These are phyloP conservation scores for Colletotrichum orchidophilum DNA, from an alignment of 2,329 filamentous ascomycete genomes.

Conservation along the genomic window DNA sequence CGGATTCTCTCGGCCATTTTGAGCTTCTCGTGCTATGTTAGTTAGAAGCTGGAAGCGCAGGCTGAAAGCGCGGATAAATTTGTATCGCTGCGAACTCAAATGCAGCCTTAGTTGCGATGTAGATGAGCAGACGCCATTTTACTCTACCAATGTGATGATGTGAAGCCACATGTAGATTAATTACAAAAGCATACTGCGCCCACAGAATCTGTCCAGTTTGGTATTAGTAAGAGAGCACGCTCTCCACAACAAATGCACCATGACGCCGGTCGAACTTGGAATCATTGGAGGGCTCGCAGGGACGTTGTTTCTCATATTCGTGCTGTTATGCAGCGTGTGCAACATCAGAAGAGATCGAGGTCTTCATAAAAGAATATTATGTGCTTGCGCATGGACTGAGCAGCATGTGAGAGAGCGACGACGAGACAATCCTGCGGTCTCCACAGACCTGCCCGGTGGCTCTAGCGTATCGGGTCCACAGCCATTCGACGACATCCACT, in stretches of 20 bases:
- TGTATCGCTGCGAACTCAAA: neutral
- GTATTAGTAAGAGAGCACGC: neutral
- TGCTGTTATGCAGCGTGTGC: neutral
- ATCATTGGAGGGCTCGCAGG: neutral
- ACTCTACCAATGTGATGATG: neutral
- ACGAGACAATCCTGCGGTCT: no score
- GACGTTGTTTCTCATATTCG: neutral
- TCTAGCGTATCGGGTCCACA: no score
- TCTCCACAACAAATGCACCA: neutral
- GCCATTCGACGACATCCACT: no score
- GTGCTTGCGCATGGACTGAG: no score
- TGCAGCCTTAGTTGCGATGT: neutral
- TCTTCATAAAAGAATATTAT: no score
- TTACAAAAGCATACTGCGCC: neutral
- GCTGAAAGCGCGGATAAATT: neutral
- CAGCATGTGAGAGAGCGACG: no score
- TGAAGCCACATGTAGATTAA: neutral
- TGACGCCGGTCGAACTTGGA: neutral
- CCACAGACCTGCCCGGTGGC: no score
- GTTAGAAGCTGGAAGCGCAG: neutral
- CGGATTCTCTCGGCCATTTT: neutral
- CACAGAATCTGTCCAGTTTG: neutral
- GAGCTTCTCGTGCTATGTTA: neutral
- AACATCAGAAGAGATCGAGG: conserved; percentile 5
- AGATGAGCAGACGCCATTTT: no score